Base-by-base conservation (phyloP, 2,329 filamentous ascomycete genomes). In the Cladorrhinum sp. region DNA sequence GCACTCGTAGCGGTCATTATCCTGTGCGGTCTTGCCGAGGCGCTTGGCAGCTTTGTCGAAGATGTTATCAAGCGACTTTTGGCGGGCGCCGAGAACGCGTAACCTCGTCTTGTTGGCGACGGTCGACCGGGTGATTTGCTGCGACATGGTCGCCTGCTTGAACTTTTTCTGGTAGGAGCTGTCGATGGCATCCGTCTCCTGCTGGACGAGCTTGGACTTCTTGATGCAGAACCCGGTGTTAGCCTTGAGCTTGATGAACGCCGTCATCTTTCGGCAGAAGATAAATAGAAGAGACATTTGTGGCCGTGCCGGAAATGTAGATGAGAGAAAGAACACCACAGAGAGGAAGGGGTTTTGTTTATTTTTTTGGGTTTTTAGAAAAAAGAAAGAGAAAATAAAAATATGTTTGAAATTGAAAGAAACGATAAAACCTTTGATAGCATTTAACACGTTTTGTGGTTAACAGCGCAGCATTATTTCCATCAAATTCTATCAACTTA, bases 221-320 rank as follows among this genome's bases (percentile, higher is more conserved):
- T 99, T 95, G 75, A 97, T 98, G 75, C 92, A 91, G 79, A 98
- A 98, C 78, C 99, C 95, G 78, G 98, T 92, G 81, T 98, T 93
- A 77, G 95, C 95, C 80, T 98, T 98, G 80, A 98, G 89, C 74
- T 92, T 91, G 87, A 99, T 99, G 86, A 99, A 99, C 75, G 93
- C 93, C 62, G 95, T 98, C 95, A 99, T 99, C 86, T 99, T 99
- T 32, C 27, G 27, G 27, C 6, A 32, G 27, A 12, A 32, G 12
- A 36, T 12, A 36, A 36, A 36, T 36, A 36, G 12, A 12, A 36
- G 4, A 13, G 12, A 36, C 32, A 36, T 12, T n/a, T n/a, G n/a
- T n/a, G n/a, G n/a, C n/a, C n/a, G n/a, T n/a, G n/a, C n/a, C n/a
- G n/a, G n/a, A n/a, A n/a, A n/a, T n/a, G n/a, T n/a, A n/a, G n/a